Percentiles rank a stretch among this genome's conserved stretches.
Evolutionary conservation across 768 basidiomycete genomes (phyloP).

Genomic region (Suillus discolor): DNA sequence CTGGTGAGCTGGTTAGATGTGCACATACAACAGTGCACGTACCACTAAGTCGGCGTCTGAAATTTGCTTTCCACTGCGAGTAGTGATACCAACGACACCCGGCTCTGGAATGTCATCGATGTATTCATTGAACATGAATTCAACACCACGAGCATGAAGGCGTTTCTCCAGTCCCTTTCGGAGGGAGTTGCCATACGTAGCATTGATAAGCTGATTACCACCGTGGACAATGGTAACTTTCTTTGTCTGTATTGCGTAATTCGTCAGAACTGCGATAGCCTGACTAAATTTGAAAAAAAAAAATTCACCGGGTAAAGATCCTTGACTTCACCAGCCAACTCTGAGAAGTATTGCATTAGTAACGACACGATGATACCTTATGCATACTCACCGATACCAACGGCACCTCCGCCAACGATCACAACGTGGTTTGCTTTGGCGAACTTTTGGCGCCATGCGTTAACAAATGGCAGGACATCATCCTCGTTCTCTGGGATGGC

Average conservation of each 20-base stretch:
- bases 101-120: constrained; percentile 48
- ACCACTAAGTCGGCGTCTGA: constrained; percentile 61
- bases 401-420: constrained; percentile 58
- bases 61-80: constrained; percentile 51
- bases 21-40: constrained; percentile 20
- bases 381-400: constrained; percentile 47
- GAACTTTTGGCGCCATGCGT: constrained; percentile 34
- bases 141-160: constrained; percentile 46
- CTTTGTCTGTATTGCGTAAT: constrained; percentile 19
- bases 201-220: constrained; percentile 54
- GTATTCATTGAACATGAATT: constrained; percentile 53
- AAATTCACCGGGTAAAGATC: constrained; percentile 42
- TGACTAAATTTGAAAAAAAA: background rate
- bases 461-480: constrained; percentile 33
- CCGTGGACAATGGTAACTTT: constrained; percentile 68
- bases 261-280: constrained; percentile 12
- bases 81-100: constrained; percentile 42
- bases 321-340: constrained; percentile 47
- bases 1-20: constrained; percentile 3
- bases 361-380: background rate
- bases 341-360: constrained; percentile 25
- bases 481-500: constrained; percentile 41
- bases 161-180: constrained; percentile 48
- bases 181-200: constrained; percentile 54
- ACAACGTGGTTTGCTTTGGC: constrained; percentile 43